Evolutionary conservation across 768 basidiomycete genomes (phyloP), one percentile per base, ranked within the genome.

Genomic region (Lactarius pseudohatsudake): DNA sequence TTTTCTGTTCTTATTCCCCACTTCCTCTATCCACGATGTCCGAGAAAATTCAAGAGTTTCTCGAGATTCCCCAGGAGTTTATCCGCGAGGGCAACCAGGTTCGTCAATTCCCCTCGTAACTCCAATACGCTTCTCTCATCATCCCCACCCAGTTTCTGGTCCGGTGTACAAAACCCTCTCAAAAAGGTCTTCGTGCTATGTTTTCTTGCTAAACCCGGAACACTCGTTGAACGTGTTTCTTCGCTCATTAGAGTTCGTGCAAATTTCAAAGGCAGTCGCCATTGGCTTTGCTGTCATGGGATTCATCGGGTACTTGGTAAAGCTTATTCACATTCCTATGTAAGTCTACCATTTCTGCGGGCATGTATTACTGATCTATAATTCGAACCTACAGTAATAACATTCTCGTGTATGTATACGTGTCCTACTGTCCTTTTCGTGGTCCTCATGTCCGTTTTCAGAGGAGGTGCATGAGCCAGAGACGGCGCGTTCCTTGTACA

Each of bases 231-330:
- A 40, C 41, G 22, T 54, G 62, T 64, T 63, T 36, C 28, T 20
- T 45, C 68, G 15, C 57, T 59, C 38, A 69, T 22, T 76, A 99
- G 97, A 99, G 77, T 99, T 96, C 78, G 72, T 86, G 50, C 94
- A 96, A 76, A 96, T 99, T 70, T 98, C 90, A 81, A 90, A 88
- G 76, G 97, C 97, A 40, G 94, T 99, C 62, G 95, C 95, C 2
- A 89, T 98, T 68, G 97, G 97, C 16, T 99, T 99, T 74, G 94
- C 90, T 59, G 92, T 99, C 71, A 98, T 98, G 96, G 97, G 97
- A 18, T 96, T 98, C 84, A 95, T 99, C 76, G 97, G 97, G 18
- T 99, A 96, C 82, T 90, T 98, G 75, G 96, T 97, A 71, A 98
- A 98, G 79, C 87, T 98, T 71, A 95, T 98, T 72, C 95, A 98